These are phyloP conservation scores for Umbelopsis sp. DNA, from an alignment of 192 early-diverging fungal genomes.

Conservation along the genomic window DNA sequence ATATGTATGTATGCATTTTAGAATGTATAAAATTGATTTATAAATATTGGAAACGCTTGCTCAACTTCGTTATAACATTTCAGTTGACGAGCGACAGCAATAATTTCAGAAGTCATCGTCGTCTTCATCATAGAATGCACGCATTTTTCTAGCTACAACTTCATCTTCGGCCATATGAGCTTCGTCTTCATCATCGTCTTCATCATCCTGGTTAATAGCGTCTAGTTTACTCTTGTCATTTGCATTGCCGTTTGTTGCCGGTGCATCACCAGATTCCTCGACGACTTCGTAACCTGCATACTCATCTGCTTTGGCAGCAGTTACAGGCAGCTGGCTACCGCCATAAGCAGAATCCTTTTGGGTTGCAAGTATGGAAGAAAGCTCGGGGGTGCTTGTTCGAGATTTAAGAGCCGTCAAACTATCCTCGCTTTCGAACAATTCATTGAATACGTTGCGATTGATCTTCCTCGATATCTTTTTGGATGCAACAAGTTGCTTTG, in stretches of 20 bases:
- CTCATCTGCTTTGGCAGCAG: conserved; percentile 26
- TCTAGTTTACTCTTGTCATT: conserved; percentile 29
- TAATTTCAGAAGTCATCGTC: no score
- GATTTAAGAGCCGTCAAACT: conserved; percentile 24
- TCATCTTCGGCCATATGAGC: conserved; percentile 46
- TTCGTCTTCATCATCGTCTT: conserved; percentile 50
- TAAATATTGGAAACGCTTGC: background rate
- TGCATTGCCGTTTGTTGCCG: conserved; percentile 35
- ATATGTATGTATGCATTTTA: background rate
- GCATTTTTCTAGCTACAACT: conserved; percentile 17
- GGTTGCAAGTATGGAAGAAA: conserved; percentile 33
- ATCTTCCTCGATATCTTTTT: conserved; percentile 90
- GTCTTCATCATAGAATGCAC: background rate
- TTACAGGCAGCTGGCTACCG: conserved; percentile 44
- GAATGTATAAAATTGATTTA: background rate
- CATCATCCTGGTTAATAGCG: conserved; percentile 41
- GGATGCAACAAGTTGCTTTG: conserved; percentile 67
- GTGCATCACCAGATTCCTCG: conserved; percentile 46
- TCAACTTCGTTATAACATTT: background rate
- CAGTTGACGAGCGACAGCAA: background rate
- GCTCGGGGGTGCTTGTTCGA: conserved; percentile 30
- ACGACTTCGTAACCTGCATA: conserved; percentile 38
- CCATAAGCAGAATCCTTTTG: conserved; percentile 53
- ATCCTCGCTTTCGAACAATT: conserved; percentile 58
- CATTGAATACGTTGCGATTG: conserved; percentile 81